phyloP scores from a whole-genome alignment of 2,329 filamentous ascomycete genomes.

The Coniella vitis region DNA sequence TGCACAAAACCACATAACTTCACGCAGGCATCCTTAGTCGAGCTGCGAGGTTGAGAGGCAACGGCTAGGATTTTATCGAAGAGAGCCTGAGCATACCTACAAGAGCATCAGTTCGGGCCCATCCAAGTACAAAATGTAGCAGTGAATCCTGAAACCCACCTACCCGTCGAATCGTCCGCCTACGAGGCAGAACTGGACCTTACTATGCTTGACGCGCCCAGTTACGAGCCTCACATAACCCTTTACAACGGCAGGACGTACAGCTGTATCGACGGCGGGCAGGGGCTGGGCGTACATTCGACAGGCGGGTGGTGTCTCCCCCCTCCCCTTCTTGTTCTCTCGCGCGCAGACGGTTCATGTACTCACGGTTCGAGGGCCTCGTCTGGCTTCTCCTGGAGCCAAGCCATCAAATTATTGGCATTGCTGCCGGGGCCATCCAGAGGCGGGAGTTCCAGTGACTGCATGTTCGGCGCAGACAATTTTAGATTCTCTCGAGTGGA shows the following conservation, averaged over 20 bases:
- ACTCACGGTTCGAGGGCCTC: constrained; percentile 11
- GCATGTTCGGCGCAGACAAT: constrained; percentile 6
- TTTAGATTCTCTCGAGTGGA: background rate
- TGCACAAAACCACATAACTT: constrained; percentile 58
- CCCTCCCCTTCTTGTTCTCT: too few relatives aligned
- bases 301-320: background rate
- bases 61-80: constrained; percentile 42
- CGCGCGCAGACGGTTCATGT: background rate
- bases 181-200: background rate
- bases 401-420: constrained; percentile 21
- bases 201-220: background rate
- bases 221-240: background rate
- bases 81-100: constrained; percentile 31
- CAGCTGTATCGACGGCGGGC: background rate
- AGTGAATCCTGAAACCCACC: background rate
- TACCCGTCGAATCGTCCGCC: constrained; percentile 4
- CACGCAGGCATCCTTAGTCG: constrained; percentile 50
- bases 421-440: constrained; percentile 21
- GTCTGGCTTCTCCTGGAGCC: constrained; percentile 20
- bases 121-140: background rate
- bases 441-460: constrained; percentile 11
- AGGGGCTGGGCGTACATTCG: background rate
- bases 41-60: constrained; percentile 46
- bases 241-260: background rate
- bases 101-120: background rate